These are phyloP conservation scores for Claviceps sorghi DNA, from an alignment of 2,329 filamentous ascomycete genomes.

Conservation along the genomic window DNA sequence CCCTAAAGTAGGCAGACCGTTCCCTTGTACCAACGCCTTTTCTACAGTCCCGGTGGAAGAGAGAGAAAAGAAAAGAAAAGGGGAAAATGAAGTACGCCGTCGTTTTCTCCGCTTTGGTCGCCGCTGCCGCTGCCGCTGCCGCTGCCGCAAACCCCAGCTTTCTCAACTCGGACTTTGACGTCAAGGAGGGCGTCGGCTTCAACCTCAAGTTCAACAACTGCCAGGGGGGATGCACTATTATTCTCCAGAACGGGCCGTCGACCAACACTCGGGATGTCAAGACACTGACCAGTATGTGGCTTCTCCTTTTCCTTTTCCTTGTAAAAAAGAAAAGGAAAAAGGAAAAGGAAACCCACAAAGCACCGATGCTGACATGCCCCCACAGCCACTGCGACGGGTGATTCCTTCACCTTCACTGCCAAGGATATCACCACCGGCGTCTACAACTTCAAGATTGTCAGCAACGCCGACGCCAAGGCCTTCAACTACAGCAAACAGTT, in stretches of 20 bases:
- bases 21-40: too few species aligned
- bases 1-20: too few species aligned
- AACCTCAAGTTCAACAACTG: constrained; percentile 19
- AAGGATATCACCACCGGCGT: constrained; percentile 14
- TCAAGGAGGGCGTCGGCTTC: constrained; percentile 18
- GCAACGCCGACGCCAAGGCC: constrained; percentile 11
- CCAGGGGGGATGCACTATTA: constrained; percentile 20
- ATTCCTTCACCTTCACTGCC: constrained; percentile 17
- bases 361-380: neutral
- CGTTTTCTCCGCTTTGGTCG: constrained; percentile 17
- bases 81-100: constrained; percentile 23
- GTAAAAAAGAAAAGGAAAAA: too few species aligned
- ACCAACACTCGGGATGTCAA: constrained; percentile 17
- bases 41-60: too few species aligned
- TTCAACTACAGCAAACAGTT: constrained; percentile 22
- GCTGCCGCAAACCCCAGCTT: constrained; percentile 18
- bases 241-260: constrained; percentile 17
- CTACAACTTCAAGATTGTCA: constrained; percentile 22
- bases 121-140: constrained; percentile 15
- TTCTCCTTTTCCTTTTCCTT: neutral
- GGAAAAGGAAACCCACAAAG: neutral
- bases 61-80: neutral
- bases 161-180: constrained; percentile 17
- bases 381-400: constrained; percentile 10
- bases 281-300: constrained; percentile 17